Evolutionary conservation across 1,284 basidiomycete species (phyloP), one percentile per base, ranked within the genome.

Genomic region (Pseudozyma hubeiensis): DNA sequence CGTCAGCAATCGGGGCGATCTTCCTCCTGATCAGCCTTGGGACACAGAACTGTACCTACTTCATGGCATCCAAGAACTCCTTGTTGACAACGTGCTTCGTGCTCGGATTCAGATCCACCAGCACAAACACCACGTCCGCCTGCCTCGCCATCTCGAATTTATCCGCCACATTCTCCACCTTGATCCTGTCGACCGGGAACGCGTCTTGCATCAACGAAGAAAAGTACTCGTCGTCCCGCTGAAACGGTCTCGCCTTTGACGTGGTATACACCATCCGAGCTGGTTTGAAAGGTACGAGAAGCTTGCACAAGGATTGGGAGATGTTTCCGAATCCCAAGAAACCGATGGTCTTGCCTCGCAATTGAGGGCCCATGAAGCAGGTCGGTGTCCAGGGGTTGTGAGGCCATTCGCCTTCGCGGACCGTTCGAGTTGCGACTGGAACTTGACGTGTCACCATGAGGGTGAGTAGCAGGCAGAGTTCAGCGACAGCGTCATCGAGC

Each of bases 261-360:
- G 77, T 76, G 5, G 74, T 76, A 47, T 78, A 82, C 1, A 79
- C 11, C 8, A 82, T 62, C 34, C 53, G 55, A 0, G 37, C 55
- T 0, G 79, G 79, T 30, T 58, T 55, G 60, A 81, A 80, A 14
- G 77, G 54, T 6, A 73, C 57, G 11, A 81, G 54, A 17, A 73
- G 63, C 39, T 58, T 64, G 29, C 53, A 71, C 9, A 77, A 43
- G 1, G 58, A 57, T 57, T 79, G 79, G 16, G 64, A 60, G 58
- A 81, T 97, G 47, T 94, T 90, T 6, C 95, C 96, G 79, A 97
- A 97, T 8, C 96, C 95, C 34, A 97, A 86, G 86, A 98, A 96
- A 0, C 94, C 94, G 4, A 91, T 89, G 2, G 90, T 94, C 60
- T 91, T 63, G 84, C 78, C 79, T 76, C 75, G 37, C 8, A 84